A percentile compares a stretch with the other conserved stretches of the same genome.
These are phyloP conservation scores for Claviceps capensis DNA, from an alignment of 2,329 filamentous ascomycete species.

Conservation along the genomic window DNA sequence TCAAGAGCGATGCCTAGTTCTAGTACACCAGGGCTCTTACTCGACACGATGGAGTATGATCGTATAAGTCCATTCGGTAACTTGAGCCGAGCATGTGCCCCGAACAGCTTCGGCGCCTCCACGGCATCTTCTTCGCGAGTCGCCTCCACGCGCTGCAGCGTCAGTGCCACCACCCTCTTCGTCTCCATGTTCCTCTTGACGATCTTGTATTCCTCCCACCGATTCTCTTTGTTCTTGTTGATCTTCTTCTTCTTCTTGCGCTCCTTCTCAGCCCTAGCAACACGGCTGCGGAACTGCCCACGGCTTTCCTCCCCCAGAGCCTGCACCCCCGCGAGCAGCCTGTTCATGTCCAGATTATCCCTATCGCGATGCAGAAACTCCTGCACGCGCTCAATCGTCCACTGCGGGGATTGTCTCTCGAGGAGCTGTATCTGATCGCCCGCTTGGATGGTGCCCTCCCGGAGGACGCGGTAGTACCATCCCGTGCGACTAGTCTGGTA, in stretches of 20 bases:
- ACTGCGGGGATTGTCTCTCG: slow-evolving; percentile 39
- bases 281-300: slow-evolving; percentile 33
- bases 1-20: slow-evolving; percentile 46
- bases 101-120: slow-evolving; percentile 21
- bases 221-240: slow-evolving; percentile 12
- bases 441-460: slow-evolving; percentile 36
- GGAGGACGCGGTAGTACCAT: slow-evolving; percentile 51
- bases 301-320: slow-evolving; percentile 35
- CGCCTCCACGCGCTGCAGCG: slow-evolving; percentile 29
- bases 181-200: slow-evolving; percentile 38
- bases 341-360: slow-evolving; percentile 36
- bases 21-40: slow-evolving; percentile 30
- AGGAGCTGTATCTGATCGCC: slow-evolving; percentile 45
- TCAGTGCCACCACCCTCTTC: slow-evolving; percentile 33
- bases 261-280: slow-evolving; percentile 31
- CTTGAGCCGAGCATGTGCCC: slow-evolving; percentile 42
- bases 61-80: slow-evolving; percentile 42
- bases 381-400: slow-evolving; percentile 50
- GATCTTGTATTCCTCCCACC: slow-evolving; percentile 34
- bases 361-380: slow-evolving; percentile 45
- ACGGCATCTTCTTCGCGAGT: slow-evolving; percentile 18
- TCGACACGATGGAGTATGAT: slow-evolving; percentile 44
- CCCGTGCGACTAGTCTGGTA: slow-evolving; percentile 45
- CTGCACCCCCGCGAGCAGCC: slow-evolving; percentile 35
- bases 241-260: slow-evolving; percentile 6